Conservation (phyloP, 2,329 filamentous ascomycete species). For the Venturia effusa region DNA sequence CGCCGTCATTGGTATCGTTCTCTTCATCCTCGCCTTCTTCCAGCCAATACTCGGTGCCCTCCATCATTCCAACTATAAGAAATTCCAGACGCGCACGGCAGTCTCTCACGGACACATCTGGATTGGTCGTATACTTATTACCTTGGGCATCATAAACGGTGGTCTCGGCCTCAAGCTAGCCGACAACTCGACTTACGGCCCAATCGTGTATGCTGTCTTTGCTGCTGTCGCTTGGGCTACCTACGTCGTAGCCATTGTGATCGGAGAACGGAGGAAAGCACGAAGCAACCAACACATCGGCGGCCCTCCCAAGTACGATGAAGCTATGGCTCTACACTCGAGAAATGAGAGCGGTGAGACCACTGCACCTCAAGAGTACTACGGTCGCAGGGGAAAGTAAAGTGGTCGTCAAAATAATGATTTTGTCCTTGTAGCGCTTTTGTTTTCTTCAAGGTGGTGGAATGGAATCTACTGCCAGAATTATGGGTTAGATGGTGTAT, state of each 20-base stretch:
- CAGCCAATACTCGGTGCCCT: slow-evolving; percentile 41
- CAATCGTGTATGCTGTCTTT: slow-evolving; percentile 40
- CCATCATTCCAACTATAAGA: slow-evolving; percentile 42
- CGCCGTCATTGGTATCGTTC: slow-evolving; percentile 43
- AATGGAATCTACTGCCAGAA: background rate
- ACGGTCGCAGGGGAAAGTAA: slow-evolving; percentile 2
- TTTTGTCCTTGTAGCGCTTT: background rate
- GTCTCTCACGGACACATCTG: slow-evolving; percentile 43
- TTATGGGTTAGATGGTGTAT: background rate
- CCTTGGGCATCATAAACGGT: slow-evolving; percentile 46
- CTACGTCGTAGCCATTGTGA: slow-evolving; percentile 11
- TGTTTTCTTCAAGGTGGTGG: background rate
- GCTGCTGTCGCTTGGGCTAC: slow-evolving; percentile 36
- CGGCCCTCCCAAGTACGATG: slow-evolving; percentile 12
- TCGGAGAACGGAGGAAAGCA: slow-evolving; percentile 12
- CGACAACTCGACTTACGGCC: slow-evolving; percentile 26
- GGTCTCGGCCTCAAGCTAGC: slow-evolving; percentile 42
- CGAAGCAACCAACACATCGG: background rate
- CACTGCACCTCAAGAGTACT: slow-evolving; percentile 6
- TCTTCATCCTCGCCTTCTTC: slow-evolving; percentile 41
- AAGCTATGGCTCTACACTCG: background rate
- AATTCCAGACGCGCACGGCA: slow-evolving; percentile 31
- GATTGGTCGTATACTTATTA: slow-evolving; percentile 40
- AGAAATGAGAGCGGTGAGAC: background rate
- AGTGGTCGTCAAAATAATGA: background rate